Evolutionary conservation across 208 protist species (phyloP).

Genomic region (Acanthamoeba lenticulata): DNA sequence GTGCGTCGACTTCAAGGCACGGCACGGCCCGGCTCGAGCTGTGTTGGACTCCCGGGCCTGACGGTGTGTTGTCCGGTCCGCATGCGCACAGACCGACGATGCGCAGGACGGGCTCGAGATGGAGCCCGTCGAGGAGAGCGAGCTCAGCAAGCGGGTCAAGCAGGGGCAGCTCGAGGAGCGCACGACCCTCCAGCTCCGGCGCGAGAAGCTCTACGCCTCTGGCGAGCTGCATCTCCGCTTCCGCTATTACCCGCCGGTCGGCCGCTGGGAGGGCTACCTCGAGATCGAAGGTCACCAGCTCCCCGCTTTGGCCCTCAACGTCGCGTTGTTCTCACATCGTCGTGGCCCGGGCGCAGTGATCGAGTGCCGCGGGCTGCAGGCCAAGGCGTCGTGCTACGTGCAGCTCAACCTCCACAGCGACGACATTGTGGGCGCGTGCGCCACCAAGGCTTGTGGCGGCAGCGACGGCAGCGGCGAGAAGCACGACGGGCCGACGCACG

Average conservation of each 20-base stretch:
- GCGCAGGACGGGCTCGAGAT: background rate
- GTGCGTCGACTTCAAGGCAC: background rate
- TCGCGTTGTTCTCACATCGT: too few species aligned
- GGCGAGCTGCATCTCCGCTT: background rate
- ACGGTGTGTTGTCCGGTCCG: too few species aligned
- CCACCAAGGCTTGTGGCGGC: background rate
- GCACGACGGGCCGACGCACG: background rate
- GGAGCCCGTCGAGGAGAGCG: background rate
- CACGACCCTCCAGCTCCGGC: background rate
- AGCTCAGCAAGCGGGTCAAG: background rate
- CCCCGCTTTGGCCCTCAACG: background rate
- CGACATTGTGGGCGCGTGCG: background rate
- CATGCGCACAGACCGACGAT: background rate
- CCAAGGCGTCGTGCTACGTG: background rate
- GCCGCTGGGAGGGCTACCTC: slow-evolving; percentile 9
- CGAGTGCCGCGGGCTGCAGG: background rate
- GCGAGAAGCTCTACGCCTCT: background rate
- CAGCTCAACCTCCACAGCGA: background rate
- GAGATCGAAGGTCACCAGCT: background rate
- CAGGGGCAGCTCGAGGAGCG: background rate
- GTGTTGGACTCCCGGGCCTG: too few species aligned
- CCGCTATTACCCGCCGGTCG: background rate
- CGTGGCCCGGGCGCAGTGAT: background rate
- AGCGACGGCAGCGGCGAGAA: background rate
- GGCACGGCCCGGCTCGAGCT: background rate